phyloP scores from a whole-genome alignment of 1,139 yeast species.

The Williopsis jadinii region DNA sequence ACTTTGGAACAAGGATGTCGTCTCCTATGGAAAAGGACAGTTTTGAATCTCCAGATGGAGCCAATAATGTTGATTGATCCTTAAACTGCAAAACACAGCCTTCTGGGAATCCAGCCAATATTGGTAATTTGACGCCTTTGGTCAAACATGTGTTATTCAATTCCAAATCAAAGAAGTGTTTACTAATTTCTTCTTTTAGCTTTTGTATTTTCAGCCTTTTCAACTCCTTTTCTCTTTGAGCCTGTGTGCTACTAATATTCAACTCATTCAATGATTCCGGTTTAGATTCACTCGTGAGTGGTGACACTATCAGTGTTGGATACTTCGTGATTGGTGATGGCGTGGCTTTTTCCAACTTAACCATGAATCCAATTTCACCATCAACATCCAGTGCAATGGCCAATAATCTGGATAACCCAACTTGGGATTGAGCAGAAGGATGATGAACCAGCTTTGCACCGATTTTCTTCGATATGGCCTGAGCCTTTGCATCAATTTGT shows the following conservation, averaged over 20 bases:
- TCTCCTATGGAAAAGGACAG: constrained; percentile 44
- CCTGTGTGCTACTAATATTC: constrained; percentile 14
- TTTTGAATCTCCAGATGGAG: constrained; percentile 24
- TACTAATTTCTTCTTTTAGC: constrained; percentile 22
- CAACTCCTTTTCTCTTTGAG: constrained; percentile 17
- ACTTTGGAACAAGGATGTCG: constrained; percentile 44
- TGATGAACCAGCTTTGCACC: constrained; percentile 47
- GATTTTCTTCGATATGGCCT: constrained; percentile 29
- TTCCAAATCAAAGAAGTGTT: constrained; percentile 11
- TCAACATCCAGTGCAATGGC: constrained; percentile 51
- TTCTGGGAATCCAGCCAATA: constrained; percentile 39
- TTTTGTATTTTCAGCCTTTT: constrained; percentile 19
- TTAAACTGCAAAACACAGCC: constrained; percentile 61
- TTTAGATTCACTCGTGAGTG: constrained; percentile 41
- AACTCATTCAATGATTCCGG: constrained; percentile 14
- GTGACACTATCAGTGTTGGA: constrained; percentile 44
- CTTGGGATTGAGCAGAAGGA: constrained; percentile 27
- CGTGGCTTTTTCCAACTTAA: constrained; percentile 46
- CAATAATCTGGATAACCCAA: constrained; percentile 50
- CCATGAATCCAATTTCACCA: constrained; percentile 44
- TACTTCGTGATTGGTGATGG: constrained; percentile 30
- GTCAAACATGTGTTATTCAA: constrained; percentile 34
- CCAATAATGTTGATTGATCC: constrained; percentile 41
- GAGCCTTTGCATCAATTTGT: constrained; percentile 11
- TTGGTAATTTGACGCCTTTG: constrained; percentile 44